A percentile compares a stretch with the other conserved stretches of the same genome.
Evolutionary conservation across 129 eudicot species (phyloP).

Genomic region (Logfia minima): DNA sequence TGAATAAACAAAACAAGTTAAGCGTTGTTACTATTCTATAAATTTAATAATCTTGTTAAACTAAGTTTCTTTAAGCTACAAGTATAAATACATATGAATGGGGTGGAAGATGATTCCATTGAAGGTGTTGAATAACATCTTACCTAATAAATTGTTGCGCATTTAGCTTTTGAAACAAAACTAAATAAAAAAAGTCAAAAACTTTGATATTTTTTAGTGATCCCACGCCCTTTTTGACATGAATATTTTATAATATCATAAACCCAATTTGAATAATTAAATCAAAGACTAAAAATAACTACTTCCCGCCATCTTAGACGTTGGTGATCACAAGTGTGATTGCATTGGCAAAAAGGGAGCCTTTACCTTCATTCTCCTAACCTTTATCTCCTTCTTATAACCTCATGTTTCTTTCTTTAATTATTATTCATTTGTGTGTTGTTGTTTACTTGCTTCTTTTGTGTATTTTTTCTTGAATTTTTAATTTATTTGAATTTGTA

Average conservation of each 20-base stretch:
- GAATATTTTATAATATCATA: slow-evolving; percentile 15
- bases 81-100: not conserved
- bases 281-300: slow-evolving; percentile 1
- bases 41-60: not conserved
- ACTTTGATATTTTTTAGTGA: not conserved
- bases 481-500: slow-evolving; percentile 34
- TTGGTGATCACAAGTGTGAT: slow-evolving; percentile 49
- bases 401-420: slow-evolving; percentile 38
- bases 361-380: slow-evolving; percentile 58
- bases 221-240: slow-evolving; percentile 37
- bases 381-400: slow-evolving; percentile 58
- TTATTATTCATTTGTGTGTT: slow-evolving; percentile 40
- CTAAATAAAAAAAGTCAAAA: not conserved
- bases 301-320: slow-evolving; percentile 66
- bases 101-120: slow-evolving; percentile 9
- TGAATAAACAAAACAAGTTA: too few species aligned
- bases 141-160: slow-evolving; percentile 8
- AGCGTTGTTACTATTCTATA: too few species aligned
- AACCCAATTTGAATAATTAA: slow-evolving; percentile 10
- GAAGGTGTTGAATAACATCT: slow-evolving; percentile 25
- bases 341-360: slow-evolving; percentile 75
- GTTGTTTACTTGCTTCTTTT: slow-evolving; percentile 34
- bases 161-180: not conserved
- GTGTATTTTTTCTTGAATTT: slow-evolving; percentile 27
- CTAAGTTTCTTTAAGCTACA: not conserved